Percentiles rank a stretch among this genome's conserved stretches.
Conservation (phyloP, 2,329 filamentous ascomycete species). For the Xylariales sp. region DNA sequence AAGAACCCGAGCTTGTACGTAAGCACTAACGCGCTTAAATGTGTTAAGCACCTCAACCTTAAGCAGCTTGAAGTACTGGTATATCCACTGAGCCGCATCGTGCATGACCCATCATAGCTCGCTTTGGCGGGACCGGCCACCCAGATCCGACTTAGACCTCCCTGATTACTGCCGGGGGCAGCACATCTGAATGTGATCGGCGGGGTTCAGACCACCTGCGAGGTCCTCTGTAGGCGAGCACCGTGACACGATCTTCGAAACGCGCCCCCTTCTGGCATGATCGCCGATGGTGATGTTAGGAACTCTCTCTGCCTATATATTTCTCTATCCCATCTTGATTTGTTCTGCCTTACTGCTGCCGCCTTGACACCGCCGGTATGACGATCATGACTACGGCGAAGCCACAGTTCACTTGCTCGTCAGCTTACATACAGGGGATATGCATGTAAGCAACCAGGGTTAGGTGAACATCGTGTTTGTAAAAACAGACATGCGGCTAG, state of each 20-base stretch:
- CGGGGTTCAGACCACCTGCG: background rate
- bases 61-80: background rate
- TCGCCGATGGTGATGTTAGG: background rate
- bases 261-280: background rate
- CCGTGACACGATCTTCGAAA: slow-evolving; percentile 4
- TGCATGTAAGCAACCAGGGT: slow-evolving; percentile 8
- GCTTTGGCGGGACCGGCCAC: background rate
- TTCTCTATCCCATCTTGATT: background rate
- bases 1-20: background rate
- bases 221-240: background rate
- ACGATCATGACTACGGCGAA: background rate
- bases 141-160: no score
- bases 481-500: background rate
- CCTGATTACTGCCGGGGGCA: background rate
- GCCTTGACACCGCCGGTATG: background rate
- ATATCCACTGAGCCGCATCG: slow-evolving; percentile 1
- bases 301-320: background rate
- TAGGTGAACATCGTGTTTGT: background rate
- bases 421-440: slow-evolving; percentile 1
- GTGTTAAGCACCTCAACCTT: background rate
- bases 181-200: background rate
- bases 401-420: background rate
- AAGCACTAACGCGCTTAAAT: background rate
- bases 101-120: background rate
- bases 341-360: no score